A percentile compares a stretch with the other conserved stretches of the same genome.
These are phyloP conservation scores for Eimeria falciformis DNA, from an alignment of 169 alveolate species.

Conservation along the genomic window DNA sequence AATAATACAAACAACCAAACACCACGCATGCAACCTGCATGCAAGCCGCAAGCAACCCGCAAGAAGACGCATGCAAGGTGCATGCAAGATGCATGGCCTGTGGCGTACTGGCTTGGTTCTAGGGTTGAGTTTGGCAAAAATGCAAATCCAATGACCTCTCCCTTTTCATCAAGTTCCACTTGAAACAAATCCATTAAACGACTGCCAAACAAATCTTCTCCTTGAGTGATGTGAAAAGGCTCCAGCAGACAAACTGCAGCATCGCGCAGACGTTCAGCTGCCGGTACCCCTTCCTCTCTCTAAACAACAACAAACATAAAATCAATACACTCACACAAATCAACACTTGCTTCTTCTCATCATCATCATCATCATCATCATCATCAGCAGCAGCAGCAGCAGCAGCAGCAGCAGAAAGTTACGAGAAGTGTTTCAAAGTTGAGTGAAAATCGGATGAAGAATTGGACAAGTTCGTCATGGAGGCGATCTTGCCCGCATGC, in stretches of 20 bases:
- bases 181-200: slow-evolving; percentile 55
- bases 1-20: not conserved
- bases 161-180: slow-evolving; percentile 53
- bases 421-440: too few relatives aligned
- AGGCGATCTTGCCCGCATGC: slow-evolving; percentile 55
- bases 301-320: not conserved
- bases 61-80: not conserved
- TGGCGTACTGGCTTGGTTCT: slow-evolving; percentile 60
- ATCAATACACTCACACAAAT: not conserved
- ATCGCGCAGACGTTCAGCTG: slow-evolving; percentile 31
- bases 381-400: too few relatives aligned
- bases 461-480: slow-evolving; percentile 55
- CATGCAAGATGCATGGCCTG: not conserved
- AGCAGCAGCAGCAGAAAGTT: too few relatives aligned
- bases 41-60: not conserved
- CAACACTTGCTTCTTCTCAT: too few relatives aligned
- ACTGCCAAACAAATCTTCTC: slow-evolving; percentile 41
- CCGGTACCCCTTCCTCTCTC: slow-evolving; percentile 53
- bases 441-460: slow-evolving; percentile 42
- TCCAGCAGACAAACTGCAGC: slow-evolving; percentile 58
- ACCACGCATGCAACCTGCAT: not conserved
- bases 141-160: slow-evolving; percentile 41
- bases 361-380: too few relatives aligned
- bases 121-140: slow-evolving; percentile 41
- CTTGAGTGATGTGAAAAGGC: slow-evolving; percentile 26